Conservation (phyloP, 495 filamentous ascomycete genomes). For the Podospora bellae-mahoneyi region DNA sequence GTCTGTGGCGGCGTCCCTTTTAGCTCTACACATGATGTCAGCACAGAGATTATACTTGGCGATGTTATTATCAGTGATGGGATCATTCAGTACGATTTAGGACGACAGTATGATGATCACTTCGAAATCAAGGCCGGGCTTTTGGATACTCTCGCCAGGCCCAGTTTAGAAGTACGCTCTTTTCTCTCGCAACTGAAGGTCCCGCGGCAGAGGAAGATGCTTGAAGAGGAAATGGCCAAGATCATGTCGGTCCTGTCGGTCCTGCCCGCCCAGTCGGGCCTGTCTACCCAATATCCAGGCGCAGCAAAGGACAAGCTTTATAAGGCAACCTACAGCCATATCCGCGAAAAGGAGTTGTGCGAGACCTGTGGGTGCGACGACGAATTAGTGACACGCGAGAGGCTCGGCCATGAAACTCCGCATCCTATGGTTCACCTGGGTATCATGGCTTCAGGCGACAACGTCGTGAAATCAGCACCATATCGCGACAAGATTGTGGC, state of each 20-base stretch:
- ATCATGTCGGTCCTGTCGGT: background rate
- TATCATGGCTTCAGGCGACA: background rate
- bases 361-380: background rate
- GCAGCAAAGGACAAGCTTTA: background rate
- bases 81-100: background rate
- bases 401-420: background rate
- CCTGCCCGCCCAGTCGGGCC: background rate
- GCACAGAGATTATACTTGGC: background rate
- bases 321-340: background rate
- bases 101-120: background rate
- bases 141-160: background rate
- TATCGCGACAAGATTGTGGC: background rate
- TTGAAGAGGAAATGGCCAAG: background rate
- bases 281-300: background rate
- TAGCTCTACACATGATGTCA: background rate
- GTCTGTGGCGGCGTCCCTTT: background rate
- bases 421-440: background rate
- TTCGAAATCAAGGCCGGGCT: too few species aligned
- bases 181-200: background rate
- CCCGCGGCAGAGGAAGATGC: background rate
- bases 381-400: background rate
- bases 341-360: background rate
- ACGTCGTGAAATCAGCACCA: background rate
- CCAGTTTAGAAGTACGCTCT: background rate
- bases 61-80: slow-evolving; percentile 1